Base-by-base conservation (phyloP, 495 filamentous ascomycete species). In the Penicillium daleae region DNA sequence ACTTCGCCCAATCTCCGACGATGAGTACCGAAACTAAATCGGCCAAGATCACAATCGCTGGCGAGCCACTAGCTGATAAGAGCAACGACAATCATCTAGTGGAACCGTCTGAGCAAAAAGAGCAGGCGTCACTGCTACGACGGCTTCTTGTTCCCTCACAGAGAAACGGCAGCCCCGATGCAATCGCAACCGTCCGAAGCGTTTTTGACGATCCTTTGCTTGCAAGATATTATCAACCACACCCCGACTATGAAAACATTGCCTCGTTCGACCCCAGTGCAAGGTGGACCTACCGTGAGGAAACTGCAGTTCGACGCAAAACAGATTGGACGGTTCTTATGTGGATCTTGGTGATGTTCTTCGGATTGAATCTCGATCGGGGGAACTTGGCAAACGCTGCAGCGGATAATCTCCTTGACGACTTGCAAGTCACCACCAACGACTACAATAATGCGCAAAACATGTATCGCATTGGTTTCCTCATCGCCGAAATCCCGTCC, bases 291-390 rank as follows among this genome's bases (percentile, higher is more conserved):
- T 76, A 74, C 60, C 57, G 69, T 6, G 83, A 84, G 65, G 83
- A 85, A 60, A 57, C 31, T 6, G n/a, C 39, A 4, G 60, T 75
- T 9, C 59, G 63, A 3, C 68, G 70, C 37, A 77, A 74, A 61
- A 68, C 70, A 0, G 83, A 85, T 61, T 59, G 64, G 21, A 71
- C 66, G 17, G 79, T 90, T n/a, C 79, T 79, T 31, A 32, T 76
- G 19, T 84, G 82, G 82, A 83, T 83, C 51, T 86, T 94, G 48
- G 82, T 96, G 62, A 89, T 87, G 71, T 96, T 96, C 78, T 90
- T 92, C 56, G 87, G 85, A 0, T 79, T 93, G 32, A 86, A 93
- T 55, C 74, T 92, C 2, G 90, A 93, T 64, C 81, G 90, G n/a
- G 84, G 86, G 19, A 93, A 92, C 63, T 80, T 91, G 50, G 65